phyloP scores from a whole-genome alignment of 176 grass and related monocot genomes.

The Eragrostis curvula region DNA sequence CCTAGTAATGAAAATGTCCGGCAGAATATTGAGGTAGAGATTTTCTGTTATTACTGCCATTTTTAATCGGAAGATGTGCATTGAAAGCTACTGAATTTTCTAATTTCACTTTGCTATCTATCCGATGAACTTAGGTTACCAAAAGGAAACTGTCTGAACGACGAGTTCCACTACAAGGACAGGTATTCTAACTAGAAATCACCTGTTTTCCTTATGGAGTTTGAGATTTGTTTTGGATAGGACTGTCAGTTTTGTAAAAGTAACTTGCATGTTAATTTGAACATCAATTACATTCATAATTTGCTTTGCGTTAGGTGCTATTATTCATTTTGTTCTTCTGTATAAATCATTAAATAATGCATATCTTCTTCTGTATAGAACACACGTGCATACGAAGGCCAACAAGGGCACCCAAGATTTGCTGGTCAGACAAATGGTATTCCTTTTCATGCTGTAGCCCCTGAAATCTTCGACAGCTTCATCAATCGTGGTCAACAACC shows the following conservation, averaged over 20 bases:
- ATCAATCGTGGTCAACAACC: slow-evolving; percentile 51
- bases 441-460: slow-evolving; percentile 51
- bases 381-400: slow-evolving; percentile 31
- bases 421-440: slow-evolving; percentile 32
- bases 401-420: slow-evolving; percentile 41
- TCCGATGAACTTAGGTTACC: slow-evolving; percentile 52
- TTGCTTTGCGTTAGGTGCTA: background rate
- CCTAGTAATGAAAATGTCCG: slow-evolving; percentile 69
- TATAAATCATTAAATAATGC: slow-evolving; percentile 24
- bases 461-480: slow-evolving; percentile 56
- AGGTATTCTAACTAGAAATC: slow-evolving; percentile 49
- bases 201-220: background rate
- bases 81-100: background rate
- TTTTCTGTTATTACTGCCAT: slow-evolving; percentile 6
- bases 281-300: slow-evolving; percentile 10
- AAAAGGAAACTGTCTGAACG: slow-evolving; percentile 62
- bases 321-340: slow-evolving; percentile 3
- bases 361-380: slow-evolving; percentile 41
- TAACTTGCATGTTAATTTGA: background rate
- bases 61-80: slow-evolving; percentile 2
- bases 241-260: background rate
- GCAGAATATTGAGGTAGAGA: slow-evolving; percentile 78
- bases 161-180: slow-evolving; percentile 34
- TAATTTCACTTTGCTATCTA: background rate
- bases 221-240: background rate